These are phyloP conservation scores for Kodamaea jinghongensis DNA, from an alignment of 805 yeast species.

Conservation along the genomic window DNA sequence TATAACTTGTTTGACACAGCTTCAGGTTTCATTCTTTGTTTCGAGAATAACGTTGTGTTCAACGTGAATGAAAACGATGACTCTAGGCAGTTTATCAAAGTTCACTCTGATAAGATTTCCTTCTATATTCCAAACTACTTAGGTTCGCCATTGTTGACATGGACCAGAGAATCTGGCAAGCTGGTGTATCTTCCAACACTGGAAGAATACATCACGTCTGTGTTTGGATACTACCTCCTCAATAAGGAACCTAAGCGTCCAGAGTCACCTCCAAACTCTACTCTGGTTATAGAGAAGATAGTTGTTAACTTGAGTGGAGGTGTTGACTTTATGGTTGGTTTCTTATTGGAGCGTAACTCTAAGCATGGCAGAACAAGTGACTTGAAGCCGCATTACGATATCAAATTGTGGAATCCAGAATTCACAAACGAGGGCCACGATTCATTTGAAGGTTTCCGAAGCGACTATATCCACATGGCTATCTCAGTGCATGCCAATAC, in stretches of 20 bases:
- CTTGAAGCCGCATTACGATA: slow-evolving; percentile 59
- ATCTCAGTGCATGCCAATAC: slow-evolving; percentile 37
- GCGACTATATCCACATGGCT: slow-evolving; percentile 40
- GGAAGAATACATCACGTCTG: slow-evolving; percentile 40
- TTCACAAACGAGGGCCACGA: slow-evolving; percentile 40
- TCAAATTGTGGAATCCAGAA: slow-evolving; percentile 55
- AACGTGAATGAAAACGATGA: slow-evolving; percentile 64
- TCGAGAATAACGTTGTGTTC: slow-evolving; percentile 61
- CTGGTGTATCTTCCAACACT: slow-evolving; percentile 47
- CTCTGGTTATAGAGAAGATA: slow-evolving; percentile 44
- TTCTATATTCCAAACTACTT: slow-evolving; percentile 78
- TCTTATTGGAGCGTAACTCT: slow-evolving; percentile 50
- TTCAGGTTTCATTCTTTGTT: slow-evolving; percentile 76
- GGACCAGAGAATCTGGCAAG: slow-evolving; percentile 52
- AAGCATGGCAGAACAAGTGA: slow-evolving; percentile 39
- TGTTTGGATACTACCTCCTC: slow-evolving; percentile 49
- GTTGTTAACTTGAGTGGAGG: slow-evolving; percentile 62
- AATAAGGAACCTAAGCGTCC: slow-evolving; percentile 13
- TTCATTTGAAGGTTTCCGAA: slow-evolving; percentile 40
- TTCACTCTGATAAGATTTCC: slow-evolving; percentile 57
- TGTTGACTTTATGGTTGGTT: slow-evolving; percentile 55
- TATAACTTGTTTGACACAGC: slow-evolving; percentile 62
- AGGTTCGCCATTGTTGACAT: slow-evolving; percentile 47
- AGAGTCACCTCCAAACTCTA: background rate
- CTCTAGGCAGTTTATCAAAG: slow-evolving; percentile 63